phyloP scores from a whole-genome alignment of 2,329 filamentous ascomycete species.

The Paramyrothecium sp. region DNA sequence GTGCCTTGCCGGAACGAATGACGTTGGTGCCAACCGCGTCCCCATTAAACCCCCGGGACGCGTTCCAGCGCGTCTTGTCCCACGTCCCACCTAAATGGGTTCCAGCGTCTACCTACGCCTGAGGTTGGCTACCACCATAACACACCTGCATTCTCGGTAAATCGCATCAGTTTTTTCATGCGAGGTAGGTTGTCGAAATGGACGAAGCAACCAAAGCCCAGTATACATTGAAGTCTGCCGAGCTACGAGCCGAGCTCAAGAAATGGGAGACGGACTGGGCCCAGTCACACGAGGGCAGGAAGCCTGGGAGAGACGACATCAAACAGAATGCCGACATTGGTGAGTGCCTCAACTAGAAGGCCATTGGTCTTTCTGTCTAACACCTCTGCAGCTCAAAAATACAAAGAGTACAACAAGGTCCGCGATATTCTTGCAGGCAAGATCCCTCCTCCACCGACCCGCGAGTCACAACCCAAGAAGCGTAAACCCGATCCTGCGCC shows the following conservation, averaged over 20 bases:
- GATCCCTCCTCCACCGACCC: constrained; percentile 36
- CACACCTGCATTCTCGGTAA: too few species aligned
- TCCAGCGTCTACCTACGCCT: too few species aligned
- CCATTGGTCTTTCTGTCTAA: not conserved
- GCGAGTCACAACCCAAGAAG: constrained; percentile 35
- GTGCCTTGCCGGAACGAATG: not conserved
- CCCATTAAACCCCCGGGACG: not conserved
- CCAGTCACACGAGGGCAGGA: constrained; percentile 59
- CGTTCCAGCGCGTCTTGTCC: not conserved
- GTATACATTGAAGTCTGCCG: constrained; percentile 49
- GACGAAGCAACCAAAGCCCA: constrained; percentile 40
- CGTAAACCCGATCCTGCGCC: constrained; percentile 36
- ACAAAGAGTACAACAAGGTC: constrained; percentile 71
- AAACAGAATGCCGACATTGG: constrained; percentile 71
- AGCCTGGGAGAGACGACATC: constrained; percentile 73
- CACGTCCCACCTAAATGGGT: not conserved
- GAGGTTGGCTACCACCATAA: too few species aligned
- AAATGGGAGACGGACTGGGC: constrained; percentile 71
- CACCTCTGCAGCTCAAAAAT: constrained; percentile 60
- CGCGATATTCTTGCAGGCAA: constrained; percentile 60
- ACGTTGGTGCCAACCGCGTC: not conserved
- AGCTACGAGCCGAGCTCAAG: constrained; percentile 70
- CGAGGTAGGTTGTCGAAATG: constrained; percentile 30
- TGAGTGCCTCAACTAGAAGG: constrained; percentile 31
- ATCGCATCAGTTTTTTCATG: not conserved